Conservation (phyloP, 768 basidiomycete genomes). For the Hypholoma sublateritium region DNA sequence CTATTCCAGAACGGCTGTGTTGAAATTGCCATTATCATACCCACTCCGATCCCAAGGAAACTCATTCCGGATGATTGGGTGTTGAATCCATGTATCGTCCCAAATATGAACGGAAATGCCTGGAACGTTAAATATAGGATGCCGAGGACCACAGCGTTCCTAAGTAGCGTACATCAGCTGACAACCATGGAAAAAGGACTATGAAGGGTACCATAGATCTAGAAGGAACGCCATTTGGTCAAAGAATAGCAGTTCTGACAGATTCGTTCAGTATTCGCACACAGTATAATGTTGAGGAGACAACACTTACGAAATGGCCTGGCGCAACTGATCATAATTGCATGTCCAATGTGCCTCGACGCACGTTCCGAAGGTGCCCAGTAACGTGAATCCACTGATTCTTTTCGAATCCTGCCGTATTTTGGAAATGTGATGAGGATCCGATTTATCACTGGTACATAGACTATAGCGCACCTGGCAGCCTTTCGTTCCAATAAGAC, state of each 20-base stretch:
- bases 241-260: constrained; percentile 55
- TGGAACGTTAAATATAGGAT: constrained; percentile 67
- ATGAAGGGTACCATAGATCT: constrained; percentile 56
- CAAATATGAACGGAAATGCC: constrained; percentile 57
- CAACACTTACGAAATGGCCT: constrained; percentile 66
- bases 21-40: constrained; percentile 48
- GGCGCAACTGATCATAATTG: constrained; percentile 59
- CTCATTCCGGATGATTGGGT: constrained; percentile 52
- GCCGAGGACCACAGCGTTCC: constrained; percentile 59
- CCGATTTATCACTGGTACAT: not conserved
- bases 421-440: not conserved
- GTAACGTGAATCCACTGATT: constrained; percentile 52
- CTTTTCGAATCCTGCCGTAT: constrained; percentile 47
- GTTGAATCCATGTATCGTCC: constrained; percentile 45
- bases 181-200: no score
- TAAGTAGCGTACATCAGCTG: constrained; percentile 27
- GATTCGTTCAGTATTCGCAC: not conserved
- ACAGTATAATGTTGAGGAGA: not conserved
- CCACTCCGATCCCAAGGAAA: constrained; percentile 63
- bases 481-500: constrained; percentile 64
- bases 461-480: constrained; percentile 33
- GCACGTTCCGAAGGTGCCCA: constrained; percentile 60
- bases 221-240: constrained; percentile 80
- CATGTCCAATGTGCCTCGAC: constrained; percentile 40
- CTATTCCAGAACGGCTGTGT: constrained; percentile 58